phyloP scores from a whole-genome alignment of 768 basidiomycete genomes.

The Panus rudis region DNA sequence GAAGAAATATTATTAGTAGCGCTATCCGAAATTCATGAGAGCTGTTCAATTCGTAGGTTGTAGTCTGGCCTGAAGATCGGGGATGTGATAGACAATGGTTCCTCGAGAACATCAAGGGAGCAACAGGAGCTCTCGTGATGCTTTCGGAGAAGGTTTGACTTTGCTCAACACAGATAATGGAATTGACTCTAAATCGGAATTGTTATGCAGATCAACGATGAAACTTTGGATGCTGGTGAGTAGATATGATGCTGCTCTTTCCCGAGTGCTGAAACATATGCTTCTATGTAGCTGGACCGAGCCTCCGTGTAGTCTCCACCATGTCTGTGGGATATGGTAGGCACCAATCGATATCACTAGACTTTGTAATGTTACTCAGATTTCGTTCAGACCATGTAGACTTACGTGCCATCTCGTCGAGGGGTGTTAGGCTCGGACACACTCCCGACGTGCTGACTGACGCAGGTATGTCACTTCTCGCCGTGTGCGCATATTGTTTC shows the following conservation, averaged over 20 bases:
- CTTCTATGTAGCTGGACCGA: conserved; percentile 54
- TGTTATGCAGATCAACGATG: conserved; percentile 54
- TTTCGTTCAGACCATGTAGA: conserved; percentile 74
- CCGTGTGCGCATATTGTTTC: background rate
- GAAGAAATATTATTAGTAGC: background rate
- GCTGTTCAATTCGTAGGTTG: conserved; percentile 27
- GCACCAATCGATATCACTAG: conserved; percentile 10
- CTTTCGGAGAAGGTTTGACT: conserved; percentile 59
- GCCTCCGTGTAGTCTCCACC: conserved; percentile 79
- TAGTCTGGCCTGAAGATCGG: conserved; percentile 47
- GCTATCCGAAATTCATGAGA: background rate
- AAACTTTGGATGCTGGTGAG: conserved; percentile 54
- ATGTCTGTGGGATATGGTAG: conserved; percentile 88
- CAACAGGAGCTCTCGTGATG: conserved; percentile 51
- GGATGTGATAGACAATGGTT: conserved; percentile 64
- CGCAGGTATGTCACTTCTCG: conserved; percentile 71
- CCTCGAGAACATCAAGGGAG: conserved; percentile 61
- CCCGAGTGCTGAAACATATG: background rate
- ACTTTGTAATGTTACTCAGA: background rate
- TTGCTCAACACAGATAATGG: conserved; percentile 3
- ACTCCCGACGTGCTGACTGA: conserved; percentile 93
- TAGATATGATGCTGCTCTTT: background rate
- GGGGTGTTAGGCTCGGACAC: conserved; percentile 72
- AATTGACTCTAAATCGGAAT: conserved; percentile 8
- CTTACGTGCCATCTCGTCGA: conserved; percentile 47